phyloP scores from a whole-genome alignment of 352 stramenopile species.

The Blastocystis sp. region DNA sequence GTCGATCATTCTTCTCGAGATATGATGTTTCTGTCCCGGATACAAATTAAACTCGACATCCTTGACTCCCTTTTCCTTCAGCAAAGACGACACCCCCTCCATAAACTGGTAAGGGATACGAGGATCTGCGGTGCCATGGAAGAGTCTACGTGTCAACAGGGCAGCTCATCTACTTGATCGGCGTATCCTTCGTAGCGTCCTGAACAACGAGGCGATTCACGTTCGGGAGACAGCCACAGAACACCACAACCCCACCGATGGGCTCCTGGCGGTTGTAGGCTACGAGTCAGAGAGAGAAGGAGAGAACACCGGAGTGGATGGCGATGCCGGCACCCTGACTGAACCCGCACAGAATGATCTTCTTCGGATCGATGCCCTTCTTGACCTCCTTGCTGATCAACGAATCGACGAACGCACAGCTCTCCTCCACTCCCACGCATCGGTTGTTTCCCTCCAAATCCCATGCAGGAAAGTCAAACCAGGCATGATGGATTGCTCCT shows the following conservation, averaged over 20 bases:
- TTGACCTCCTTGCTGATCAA: constrained; percentile 43
- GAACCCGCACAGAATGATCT: constrained; percentile 55
- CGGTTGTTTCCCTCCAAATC: constrained; percentile 13
- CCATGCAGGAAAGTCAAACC: constrained; percentile 50
- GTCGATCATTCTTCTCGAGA: constrained; percentile 45
- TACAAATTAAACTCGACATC: constrained; percentile 32
- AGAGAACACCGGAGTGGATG: neutral
- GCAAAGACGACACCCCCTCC: neutral
- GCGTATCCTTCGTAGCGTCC: neutral
- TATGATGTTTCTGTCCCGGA: constrained; percentile 21
- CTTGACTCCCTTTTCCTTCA: constrained; percentile 39
- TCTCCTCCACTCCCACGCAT: constrained; percentile 28
- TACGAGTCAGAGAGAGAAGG: neutral
- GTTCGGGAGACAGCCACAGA: constrained; percentile 44
- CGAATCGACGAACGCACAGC: neutral
- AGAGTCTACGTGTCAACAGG: neutral
- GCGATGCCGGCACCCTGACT: constrained; percentile 46
- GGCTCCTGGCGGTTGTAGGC: neutral
- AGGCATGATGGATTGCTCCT: constrained; percentile 4
- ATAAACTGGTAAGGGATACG: constrained; percentile 39
- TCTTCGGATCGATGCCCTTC: neutral
- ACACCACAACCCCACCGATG: neutral
- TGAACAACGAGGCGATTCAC: neutral
- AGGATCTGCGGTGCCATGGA: constrained; percentile 40
- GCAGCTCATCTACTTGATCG: neutral